Evolutionary conservation across 305 asterid genomes (phyloP), one percentile per base, ranked within the genome.

Genomic region (Ajuga reptans): DNA sequence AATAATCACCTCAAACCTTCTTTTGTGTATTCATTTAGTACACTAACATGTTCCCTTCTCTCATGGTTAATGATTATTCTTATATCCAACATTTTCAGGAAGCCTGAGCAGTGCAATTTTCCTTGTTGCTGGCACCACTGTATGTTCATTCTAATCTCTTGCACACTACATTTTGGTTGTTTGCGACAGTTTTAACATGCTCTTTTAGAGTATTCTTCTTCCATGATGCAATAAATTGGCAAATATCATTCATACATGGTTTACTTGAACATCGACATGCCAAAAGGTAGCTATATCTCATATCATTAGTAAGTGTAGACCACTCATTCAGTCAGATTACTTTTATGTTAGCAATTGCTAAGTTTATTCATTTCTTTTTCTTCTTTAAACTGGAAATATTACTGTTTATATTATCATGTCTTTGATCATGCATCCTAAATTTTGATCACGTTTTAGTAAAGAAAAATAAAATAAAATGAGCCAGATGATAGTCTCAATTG

Each of bases 41-140:
- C 59, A 42, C 65, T 59, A 49, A 36, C 18, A 45, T 51, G 52
- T 64, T 37, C 52, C 21, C 42, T 14, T 17, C 39, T 17, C 72
- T 33, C 69, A 72, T 37, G 70, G 57, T 59, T 53, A 66, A 36
- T 67, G 68, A 72, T 56, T 39, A 33, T 54, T 72, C 42, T 78
- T 64, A 66, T n/a, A 42, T 42, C 37, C 62, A 27, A 71, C 76
- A 12, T n/a, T 69, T 9, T 29, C 87, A 92, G 98, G 97, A 85
- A 92, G 96, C 83, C 87, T 92, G 72, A 88, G 82, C 84, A 85
- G 90, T 82, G 74, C 97, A 31, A 81, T 89, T 64, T 80, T 88
- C 80, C 92, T 92, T 54, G 97, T 92, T 60, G 98, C 98, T 72
- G 98, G 98, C 54, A 92, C 97, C 77, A 89, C 96, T 29, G 98